These are phyloP conservation scores for Linnemannia schmuckeri DNA, from an alignment of 192 early-diverging fungal genomes.

Conservation along the genomic window DNA sequence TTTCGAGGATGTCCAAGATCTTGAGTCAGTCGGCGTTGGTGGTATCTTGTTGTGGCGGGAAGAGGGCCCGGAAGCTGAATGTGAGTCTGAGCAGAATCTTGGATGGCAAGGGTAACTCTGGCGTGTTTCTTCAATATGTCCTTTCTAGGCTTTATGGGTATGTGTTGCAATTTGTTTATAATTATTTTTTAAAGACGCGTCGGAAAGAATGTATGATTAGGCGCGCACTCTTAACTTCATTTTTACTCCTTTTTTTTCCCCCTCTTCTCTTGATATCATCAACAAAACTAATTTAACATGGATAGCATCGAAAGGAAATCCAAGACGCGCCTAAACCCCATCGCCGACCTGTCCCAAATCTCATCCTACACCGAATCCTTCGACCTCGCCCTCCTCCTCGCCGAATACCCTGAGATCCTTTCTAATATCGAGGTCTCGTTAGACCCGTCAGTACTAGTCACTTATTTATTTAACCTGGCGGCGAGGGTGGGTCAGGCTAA, in stretches of 20 bases:
- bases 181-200: conserved; percentile 10
- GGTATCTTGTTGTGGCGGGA: conserved; percentile 24
- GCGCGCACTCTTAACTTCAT: not conserved
- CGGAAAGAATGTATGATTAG: no score
- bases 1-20: conserved; percentile 30
- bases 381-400: conserved; percentile 76
- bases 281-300: not conserved
- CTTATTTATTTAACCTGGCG: conserved; percentile 81
- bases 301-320: conserved; percentile 81
- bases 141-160: conserved; percentile 90
- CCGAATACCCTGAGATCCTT: conserved; percentile 84
- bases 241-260: not conserved
- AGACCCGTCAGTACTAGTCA: conserved; percentile 82
- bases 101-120: conserved; percentile 91
- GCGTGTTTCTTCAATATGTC: conserved; percentile 95
- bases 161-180: not conserved
- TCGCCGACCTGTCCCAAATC: conserved; percentile 73
- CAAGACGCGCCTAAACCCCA: conserved; percentile 54
- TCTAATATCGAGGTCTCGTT: conserved; percentile 60
- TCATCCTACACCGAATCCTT: conserved; percentile 72
- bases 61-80: conserved; percentile 22
- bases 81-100: conserved; percentile 48
- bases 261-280: not conserved
- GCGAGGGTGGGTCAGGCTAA: conserved; percentile 77
- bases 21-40: conserved; percentile 38